These are phyloP conservation scores for Penicillium dipodomyicola DNA, from an alignment of 495 filamentous ascomycete genomes.

Conservation along the genomic window DNA sequence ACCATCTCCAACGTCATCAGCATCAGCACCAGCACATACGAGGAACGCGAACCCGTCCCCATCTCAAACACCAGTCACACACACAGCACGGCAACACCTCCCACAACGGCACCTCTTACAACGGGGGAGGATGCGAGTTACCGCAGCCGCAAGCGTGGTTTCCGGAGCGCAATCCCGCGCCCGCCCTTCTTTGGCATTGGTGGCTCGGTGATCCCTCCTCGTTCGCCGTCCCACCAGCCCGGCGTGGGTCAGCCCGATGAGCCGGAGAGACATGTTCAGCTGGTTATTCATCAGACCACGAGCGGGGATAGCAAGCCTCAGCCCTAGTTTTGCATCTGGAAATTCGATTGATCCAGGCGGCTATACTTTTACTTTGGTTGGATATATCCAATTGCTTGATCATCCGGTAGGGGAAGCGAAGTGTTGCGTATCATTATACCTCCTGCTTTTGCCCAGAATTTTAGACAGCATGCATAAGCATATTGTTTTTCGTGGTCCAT, in stretches of 20 bases:
- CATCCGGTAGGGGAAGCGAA: neutral
- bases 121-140: slow-evolving; percentile 16
- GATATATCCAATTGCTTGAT: neutral
- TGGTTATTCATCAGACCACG: slow-evolving; percentile 20
- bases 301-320: neutral
- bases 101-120: slow-evolving; percentile 17
- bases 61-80: slow-evolving; percentile 30
- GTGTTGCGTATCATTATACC: neutral
- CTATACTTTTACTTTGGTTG: neutral
- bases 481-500: neutral
- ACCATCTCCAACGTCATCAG: slow-evolving; percentile 65
- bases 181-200: slow-evolving; percentile 53
- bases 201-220: slow-evolving; percentile 40
- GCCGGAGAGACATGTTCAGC: slow-evolving; percentile 36
- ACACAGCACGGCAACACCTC: slow-evolving; percentile 40
- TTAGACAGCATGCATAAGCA: neutral
- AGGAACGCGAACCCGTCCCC: slow-evolving; percentile 33
- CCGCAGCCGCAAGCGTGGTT: slow-evolving; percentile 29
- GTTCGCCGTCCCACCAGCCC: slow-evolving; percentile 21
- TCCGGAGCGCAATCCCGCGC: slow-evolving; percentile 27
- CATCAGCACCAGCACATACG: slow-evolving; percentile 21
- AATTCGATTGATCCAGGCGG: neutral
- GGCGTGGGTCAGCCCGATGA: slow-evolving; percentile 31
- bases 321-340: neutral
- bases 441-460: neutral